Conservation (phyloP, 2,329 filamentous ascomycete species). For the Dactylonectria estremocensis region DNA sequence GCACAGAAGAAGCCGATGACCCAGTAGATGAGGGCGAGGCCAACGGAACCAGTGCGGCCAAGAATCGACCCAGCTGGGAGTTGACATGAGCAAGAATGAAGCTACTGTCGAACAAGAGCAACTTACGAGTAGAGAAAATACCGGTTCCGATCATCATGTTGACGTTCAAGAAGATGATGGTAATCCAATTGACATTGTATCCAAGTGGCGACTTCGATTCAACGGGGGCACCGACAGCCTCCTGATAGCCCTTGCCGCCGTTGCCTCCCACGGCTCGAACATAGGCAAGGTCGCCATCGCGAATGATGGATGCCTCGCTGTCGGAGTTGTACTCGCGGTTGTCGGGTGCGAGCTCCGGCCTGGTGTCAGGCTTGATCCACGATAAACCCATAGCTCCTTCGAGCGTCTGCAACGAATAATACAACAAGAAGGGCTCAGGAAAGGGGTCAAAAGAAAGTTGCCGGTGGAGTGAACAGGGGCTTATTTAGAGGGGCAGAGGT, state of each 20-base stretch:
- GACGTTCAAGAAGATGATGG: constrained; percentile 72
- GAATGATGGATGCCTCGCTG: constrained; percentile 6
- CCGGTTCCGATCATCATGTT: constrained; percentile 75
- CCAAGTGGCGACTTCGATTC: constrained; percentile 71
- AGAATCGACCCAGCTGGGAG: constrained; percentile 70
- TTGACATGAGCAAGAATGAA: not conserved
- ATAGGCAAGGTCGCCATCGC: constrained; percentile 32
- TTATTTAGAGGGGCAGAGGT: not conserved
- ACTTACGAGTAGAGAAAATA: constrained; percentile 74
- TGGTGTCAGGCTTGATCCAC: not conserved
- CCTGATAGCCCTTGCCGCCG: constrained; percentile 71
- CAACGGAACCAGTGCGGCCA: constrained; percentile 72
- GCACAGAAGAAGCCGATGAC: constrained; percentile 73
- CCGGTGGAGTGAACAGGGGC: too few relatives aligned
- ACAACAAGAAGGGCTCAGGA: not conserved
- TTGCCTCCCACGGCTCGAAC: constrained; percentile 27
- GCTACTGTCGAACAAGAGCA: not conserved
- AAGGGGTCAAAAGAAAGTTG: not conserved
- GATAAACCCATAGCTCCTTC: not conserved
- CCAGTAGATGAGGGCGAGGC: constrained; percentile 76
- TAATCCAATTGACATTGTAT: constrained; percentile 68
- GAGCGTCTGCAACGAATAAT: not conserved
- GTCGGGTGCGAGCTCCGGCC: not conserved
- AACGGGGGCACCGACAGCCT: constrained; percentile 73
- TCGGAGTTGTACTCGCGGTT: not conserved